Base-by-base conservation (phyloP, 2,329 filamentous ascomycete genomes). In the Metarhizium sp. region DNA sequence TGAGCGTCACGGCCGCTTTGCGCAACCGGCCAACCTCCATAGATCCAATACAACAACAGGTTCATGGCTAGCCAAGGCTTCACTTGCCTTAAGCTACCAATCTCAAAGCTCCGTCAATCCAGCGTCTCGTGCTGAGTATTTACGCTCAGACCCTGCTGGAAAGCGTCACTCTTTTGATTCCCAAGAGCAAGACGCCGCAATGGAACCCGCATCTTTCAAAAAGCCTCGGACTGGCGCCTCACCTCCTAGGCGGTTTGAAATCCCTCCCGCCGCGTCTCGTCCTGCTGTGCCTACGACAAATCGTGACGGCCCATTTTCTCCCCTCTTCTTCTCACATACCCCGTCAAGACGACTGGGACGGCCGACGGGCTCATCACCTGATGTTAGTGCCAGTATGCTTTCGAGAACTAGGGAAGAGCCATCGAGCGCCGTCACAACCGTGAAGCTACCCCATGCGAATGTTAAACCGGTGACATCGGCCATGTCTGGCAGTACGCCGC, bases 401-500 rank as follows among this genome's bases (percentile, higher is more conserved):
- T 70, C 71, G 55, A 73, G 69, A 52, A 69, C 73, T 55, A 70
- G 70, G 40, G 75, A 80, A 48, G 69, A 75, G n/a, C 56, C 64
- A 14, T 61, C 69, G 16, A 76, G 75, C 42, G 56, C 62, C 2
- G 72, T 83, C 32, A 82, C 77, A 20, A 84, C 78, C 53, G 72
- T 80, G 52, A 81, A 78, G 62, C 70, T 84, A 49, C 77, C 81
- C 11, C 73, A 77, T 55, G 79, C 79, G 45, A 80, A 73, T 54
- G 71, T 83, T 54, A 75, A 68, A 58, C 71, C 75, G 7, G 66
- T 74, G 7, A 79, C 73, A 52, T 74, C 78, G 2, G 69, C 71
- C 10, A 72, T 74, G 38, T 77, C 77, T 4, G 73, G 74, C 45
- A 79, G 78, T 59, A 79, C 76, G 1, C 73, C 78, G 1, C 77